Base-by-base conservation (phyloP, 805 yeast genomes). In the Henningerozyma blattae region DNA sequence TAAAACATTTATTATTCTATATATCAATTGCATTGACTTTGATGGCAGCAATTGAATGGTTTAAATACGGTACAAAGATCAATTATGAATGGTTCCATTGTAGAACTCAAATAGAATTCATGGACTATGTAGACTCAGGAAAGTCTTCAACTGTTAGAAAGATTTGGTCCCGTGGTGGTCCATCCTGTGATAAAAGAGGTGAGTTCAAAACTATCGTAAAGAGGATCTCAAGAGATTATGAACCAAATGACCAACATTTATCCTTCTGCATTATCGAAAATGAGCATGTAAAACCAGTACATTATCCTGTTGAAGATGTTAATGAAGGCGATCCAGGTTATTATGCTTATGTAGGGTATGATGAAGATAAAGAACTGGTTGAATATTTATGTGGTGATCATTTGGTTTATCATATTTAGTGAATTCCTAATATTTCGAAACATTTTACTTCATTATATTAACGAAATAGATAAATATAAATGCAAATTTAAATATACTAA, bases 71-170 rank as follows among this genome's bases (percentile, higher is more conserved):
- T 15, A 62, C 68, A 2, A 54, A 50, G 38, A 46, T 52, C 24
- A 54, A 62, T 39, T 64, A 64, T 35, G 68, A 64, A 19, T 62
- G 65, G 67, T 60, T 64, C 43, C 69, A 64, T 35, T 64, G 69
- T 38, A 62, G 66, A 10, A 59, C 65, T 12, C 35, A 43, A 5
- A 41, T 48, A 8, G 49, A 52, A 17, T 34, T 41, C 13, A 30
- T 48, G 10, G 37, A 38, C 8, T n/a, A n/a, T n/a, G n/a, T n/a
- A n/a, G n/a, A n/a, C n/a, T n/a, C n/a, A n/a, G 47, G 50, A 13
- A 37, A 47, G 17, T 45, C 44, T 13, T 39, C 52, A 4, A 53
- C 59, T 2, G 50, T 58, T 9, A 39, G 48, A 9, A 53, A 52
- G 30, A 39, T 60, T 20, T 58, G 49, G 36, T 58, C 67, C 6